Percentiles rank a stretch among this genome's conserved stretches.
These are phyloP conservation scores for Gentiana dahurica DNA, from an alignment of 257 asterid genomes.

Conservation along the genomic window DNA sequence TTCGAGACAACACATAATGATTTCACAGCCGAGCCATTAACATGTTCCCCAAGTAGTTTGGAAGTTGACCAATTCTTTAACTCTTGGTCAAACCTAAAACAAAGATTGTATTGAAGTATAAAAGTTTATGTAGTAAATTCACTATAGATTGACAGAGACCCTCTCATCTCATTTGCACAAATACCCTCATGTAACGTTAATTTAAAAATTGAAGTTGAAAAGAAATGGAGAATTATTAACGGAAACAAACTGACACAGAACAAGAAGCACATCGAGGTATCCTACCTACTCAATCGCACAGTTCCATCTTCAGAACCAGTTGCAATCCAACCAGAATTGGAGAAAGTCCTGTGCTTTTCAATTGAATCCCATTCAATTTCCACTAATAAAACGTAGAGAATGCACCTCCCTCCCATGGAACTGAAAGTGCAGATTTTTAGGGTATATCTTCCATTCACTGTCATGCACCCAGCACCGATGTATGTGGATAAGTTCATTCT, in stretches of 20 bases:
- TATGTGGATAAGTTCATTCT: conserved; percentile 73
- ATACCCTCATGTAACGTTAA: not conserved
- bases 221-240: not conserved
- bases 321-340: conserved; percentile 58
- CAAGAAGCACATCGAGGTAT: not conserved
- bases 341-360: conserved; percentile 21
- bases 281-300: conserved; percentile 82
- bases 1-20: conserved; percentile 63
- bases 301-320: conserved; percentile 99
- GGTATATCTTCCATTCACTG: conserved; percentile 49
- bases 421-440: conserved; percentile 76
- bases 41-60: conserved; percentile 87
- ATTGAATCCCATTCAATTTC: conserved; percentile 25
- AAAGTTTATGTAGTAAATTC: too few species aligned
- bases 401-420: conserved; percentile 98
- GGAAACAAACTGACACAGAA: not conserved
- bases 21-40: conserved; percentile 96
- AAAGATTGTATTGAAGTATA: too few species aligned
- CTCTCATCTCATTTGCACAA: not conserved
- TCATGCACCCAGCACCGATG: conserved; percentile 59
- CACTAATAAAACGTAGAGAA: conserved; percentile 57
- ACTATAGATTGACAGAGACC: conserved; percentile 9
- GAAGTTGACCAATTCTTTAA: conserved; percentile 64
- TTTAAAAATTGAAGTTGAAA: not conserved
- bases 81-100: conserved; percentile 57